These are phyloP conservation scores for Thalassiosira oceanica DNA, from an alignment of 352 stramenopile genomes.

Conservation along the genomic window DNA sequence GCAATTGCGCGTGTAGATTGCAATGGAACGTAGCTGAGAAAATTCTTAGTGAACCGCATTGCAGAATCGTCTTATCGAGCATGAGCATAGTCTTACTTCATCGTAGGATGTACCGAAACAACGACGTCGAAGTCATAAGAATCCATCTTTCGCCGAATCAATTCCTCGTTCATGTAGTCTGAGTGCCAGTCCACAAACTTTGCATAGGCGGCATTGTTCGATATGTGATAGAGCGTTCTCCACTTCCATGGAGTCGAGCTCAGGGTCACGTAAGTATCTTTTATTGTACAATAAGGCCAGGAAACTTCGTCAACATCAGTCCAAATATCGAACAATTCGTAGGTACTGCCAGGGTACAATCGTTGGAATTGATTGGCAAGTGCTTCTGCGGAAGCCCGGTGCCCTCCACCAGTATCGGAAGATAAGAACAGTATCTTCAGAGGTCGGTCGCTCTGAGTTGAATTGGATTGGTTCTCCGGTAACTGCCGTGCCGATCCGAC, in stretches of 20 bases:
- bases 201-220: conserved; percentile 61
- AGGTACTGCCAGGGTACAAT: too few species aligned
- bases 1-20: too few species aligned
- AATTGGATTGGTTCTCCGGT: too few species aligned
- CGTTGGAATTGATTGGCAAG: conserved; percentile 81
- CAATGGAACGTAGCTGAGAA: too few species aligned
- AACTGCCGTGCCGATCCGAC: too few species aligned
- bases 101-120: conserved; percentile 77
- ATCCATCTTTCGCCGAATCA: conserved; percentile 54
- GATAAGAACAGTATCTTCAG: too few species aligned
- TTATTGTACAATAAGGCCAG: conserved; percentile 59
- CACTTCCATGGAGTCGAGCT: conserved; percentile 66
- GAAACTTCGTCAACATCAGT: too few species aligned
- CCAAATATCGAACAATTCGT: too few species aligned
- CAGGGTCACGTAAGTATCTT: conserved; percentile 65
- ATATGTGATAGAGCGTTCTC: conserved; percentile 69
- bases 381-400: conserved; percentile 84
- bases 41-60: too few species aligned
- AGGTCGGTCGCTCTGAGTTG: too few species aligned
- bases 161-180: conserved; percentile 44
- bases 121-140: conserved; percentile 69
- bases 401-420: conserved; percentile 84
- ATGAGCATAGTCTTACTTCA: too few species aligned
- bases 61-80: too few species aligned
- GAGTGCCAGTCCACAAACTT: conserved; percentile 56